Conservation (phyloP, 2,329 filamentous ascomycete genomes). For the Chaetomium sp. region DNA sequence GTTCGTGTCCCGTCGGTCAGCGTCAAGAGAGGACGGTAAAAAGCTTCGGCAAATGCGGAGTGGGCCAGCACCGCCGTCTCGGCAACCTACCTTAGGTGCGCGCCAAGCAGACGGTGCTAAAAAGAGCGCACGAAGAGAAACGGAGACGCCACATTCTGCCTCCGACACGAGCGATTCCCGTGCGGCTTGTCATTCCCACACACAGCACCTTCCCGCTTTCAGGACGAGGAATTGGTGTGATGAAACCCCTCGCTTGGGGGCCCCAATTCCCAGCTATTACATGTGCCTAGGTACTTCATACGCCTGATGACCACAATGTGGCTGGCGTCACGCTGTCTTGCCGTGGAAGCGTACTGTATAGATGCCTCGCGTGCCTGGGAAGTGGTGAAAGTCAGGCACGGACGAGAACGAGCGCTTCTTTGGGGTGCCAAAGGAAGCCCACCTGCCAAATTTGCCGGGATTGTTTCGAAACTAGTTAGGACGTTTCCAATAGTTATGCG, state of each 20-base stretch:
- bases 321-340: neutral
- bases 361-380: neutral
- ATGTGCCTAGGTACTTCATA: neutral
- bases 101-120: slow-evolving; percentile 2
- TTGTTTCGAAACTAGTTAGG: slow-evolving; percentile 11
- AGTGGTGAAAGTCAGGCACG: neutral
- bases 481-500: slow-evolving; percentile 5
- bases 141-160: neutral
- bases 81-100: slow-evolving; percentile 4
- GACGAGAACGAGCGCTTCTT: neutral
- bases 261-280: neutral
- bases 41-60: slow-evolving; percentile 10
- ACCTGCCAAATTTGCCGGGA: neutral
- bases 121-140: neutral
- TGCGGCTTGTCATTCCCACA: slow-evolving; percentile 2
- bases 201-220: neutral
- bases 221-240: neutral
- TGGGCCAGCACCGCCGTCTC: slow-evolving; percentile 6
- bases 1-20: neutral
- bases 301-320: neutral
- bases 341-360: no score
- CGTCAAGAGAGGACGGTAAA: neutral
- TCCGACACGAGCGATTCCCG: neutral
- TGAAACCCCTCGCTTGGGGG: neutral
- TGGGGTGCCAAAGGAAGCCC: neutral